Percentiles rank a stretch among this genome's conserved stretches.
phyloP scores from a whole-genome alignment of 1,284 basidiomycete genomes.

The Ceratobasidium papillatum region DNA sequence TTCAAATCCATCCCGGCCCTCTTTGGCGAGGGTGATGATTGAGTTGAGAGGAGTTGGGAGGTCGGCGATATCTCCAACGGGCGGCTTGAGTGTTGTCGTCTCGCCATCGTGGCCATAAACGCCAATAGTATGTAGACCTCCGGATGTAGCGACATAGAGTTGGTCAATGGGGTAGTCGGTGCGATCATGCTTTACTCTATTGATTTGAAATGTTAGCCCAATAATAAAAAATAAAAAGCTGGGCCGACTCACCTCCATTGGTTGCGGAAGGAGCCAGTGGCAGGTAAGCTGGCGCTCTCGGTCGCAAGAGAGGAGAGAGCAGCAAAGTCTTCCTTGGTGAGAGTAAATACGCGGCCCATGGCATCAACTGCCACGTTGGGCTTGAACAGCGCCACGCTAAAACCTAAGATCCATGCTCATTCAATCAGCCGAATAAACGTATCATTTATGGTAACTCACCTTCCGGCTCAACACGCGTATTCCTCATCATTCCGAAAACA shows the following conservation, averaged over 20 bases:
- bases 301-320: slow-evolving; percentile 53
- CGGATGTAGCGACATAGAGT: slow-evolving; percentile 8
- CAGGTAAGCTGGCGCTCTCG: slow-evolving; percentile 48
- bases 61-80: slow-evolving; percentile 11
- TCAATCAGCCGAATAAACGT: neutral
- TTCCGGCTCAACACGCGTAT: slow-evolving; percentile 22
- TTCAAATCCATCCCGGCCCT: slow-evolving; percentile 31
- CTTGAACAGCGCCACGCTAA: slow-evolving; percentile 59
- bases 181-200: slow-evolving; percentile 33
- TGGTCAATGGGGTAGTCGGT: slow-evolving; percentile 37
- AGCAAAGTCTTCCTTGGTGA: slow-evolving; percentile 53
- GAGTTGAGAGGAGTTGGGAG: slow-evolving; percentile 14
- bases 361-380: slow-evolving; percentile 56
- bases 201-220: neutral
- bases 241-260: slow-evolving; percentile 52
- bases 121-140: slow-evolving; percentile 20
- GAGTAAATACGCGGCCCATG: slow-evolving; percentile 53
- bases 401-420: slow-evolving; percentile 41
- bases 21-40: slow-evolving; percentile 22
- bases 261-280: slow-evolving; percentile 56
- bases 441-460: neutral
- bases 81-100: slow-evolving; percentile 25
- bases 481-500: slow-evolving; percentile 25
- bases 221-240: neutral
- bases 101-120: slow-evolving; percentile 36